Percentiles rank a stretch among this genome's conserved stretches.
Conservation (phyloP, 2,329 filamentous ascomycete genomes). For the Pseudogymnoascus sp. region DNA sequence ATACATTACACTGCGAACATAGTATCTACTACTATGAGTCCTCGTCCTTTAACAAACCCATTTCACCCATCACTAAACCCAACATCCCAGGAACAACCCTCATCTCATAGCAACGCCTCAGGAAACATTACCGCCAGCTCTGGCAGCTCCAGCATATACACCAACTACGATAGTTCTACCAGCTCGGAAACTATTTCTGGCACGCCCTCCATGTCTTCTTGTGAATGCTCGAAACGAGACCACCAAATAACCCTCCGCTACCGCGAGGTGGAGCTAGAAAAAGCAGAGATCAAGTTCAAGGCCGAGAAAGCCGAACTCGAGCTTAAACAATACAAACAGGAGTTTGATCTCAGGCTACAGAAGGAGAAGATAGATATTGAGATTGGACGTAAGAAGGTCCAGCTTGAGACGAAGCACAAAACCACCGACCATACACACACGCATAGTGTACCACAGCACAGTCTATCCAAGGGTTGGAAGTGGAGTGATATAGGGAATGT, state of each 20-base stretch:
- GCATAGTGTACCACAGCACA: not conserved
- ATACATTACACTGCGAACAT: too few species aligned
- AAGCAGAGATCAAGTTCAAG: not conserved
- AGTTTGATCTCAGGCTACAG: not conserved
- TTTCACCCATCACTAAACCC: not conserved
- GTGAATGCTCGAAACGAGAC: not conserved
- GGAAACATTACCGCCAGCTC: not conserved
- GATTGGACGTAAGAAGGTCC: too few species aligned
- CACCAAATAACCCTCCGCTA: not conserved
- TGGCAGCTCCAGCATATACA: not conserved
- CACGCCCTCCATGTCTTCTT: not conserved
- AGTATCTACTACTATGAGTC: too few species aligned
- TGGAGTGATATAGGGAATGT: not conserved
- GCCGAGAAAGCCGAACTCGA: not conserved
- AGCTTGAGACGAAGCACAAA: too few species aligned
- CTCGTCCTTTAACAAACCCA: too few species aligned
- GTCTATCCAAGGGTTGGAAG: not conserved
- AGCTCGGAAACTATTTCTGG: not conserved
- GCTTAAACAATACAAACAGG: not conserved
- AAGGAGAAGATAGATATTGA: not conserved
- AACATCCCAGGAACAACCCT: not conserved
- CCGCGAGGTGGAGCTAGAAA: not conserved
- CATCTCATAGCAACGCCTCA: not conserved
- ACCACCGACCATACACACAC: too few species aligned
- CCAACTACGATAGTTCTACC: not conserved